Evolutionary conservation across 2,329 filamentous ascomycete species (phyloP).

Genomic region (Penicillium freii): DNA sequence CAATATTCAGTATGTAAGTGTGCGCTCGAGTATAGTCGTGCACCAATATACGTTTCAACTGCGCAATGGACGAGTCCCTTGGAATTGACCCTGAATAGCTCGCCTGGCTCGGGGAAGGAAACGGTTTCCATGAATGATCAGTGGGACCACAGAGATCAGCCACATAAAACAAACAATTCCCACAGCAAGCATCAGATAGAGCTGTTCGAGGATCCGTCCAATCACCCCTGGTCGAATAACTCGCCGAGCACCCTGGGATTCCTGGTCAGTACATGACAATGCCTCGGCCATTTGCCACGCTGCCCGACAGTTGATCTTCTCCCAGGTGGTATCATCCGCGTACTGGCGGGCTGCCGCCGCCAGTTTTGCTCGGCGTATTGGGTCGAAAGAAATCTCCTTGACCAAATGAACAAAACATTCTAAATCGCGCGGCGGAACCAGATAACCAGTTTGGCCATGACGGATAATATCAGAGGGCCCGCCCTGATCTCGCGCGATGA

Average conservation of each 20-base stretch:
- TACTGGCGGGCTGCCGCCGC: slow-evolving; percentile 51
- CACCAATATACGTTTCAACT: slow-evolving; percentile 1
- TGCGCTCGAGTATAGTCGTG: background rate
- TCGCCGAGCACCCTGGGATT: slow-evolving; percentile 14
- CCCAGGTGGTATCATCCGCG: slow-evolving; percentile 66
- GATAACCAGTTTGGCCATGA: slow-evolving; percentile 59
- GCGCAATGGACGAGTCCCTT: slow-evolving; percentile 10
- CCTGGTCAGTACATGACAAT: slow-evolving; percentile 30
- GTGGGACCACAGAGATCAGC: slow-evolving; percentile 38
- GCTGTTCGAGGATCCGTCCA: slow-evolving; percentile 22
- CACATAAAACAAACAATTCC: slow-evolving; percentile 37
- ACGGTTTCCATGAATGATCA: slow-evolving; percentile 36
- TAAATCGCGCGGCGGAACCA: slow-evolving; percentile 60
- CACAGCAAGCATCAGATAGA: slow-evolving; percentile 31
- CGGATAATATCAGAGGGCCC: slow-evolving; percentile 67
- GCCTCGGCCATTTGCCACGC: slow-evolving; percentile 61
- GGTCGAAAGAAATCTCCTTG: slow-evolving; percentile 50
- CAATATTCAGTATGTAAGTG: background rate
- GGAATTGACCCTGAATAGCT: slow-evolving; percentile 18
- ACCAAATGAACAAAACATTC: slow-evolving; percentile 58
- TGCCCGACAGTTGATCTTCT: slow-evolving; percentile 68
- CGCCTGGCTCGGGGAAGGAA: slow-evolving; percentile 26
- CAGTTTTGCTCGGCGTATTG: slow-evolving; percentile 48
- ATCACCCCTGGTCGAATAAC: slow-evolving; percentile 15
- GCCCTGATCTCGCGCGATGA: slow-evolving; percentile 67